Conservation (phyloP, 2,329 filamentous ascomycete genomes). For the Sporothrix inflata region DNA sequence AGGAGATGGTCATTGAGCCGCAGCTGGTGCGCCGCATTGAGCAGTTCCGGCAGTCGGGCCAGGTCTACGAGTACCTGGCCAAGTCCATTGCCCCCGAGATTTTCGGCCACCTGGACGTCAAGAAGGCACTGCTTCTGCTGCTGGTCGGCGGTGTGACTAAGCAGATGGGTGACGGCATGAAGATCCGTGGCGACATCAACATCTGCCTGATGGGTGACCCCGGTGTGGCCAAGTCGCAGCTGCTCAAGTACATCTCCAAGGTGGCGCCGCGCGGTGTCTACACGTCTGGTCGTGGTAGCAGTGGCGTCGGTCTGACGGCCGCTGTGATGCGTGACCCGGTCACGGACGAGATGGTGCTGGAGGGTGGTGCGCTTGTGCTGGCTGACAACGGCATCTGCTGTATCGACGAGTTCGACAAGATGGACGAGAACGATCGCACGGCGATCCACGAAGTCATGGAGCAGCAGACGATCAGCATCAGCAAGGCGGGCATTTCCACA, state of each 20-base stretch:
- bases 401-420: constrained; percentile 88
- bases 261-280: constrained; percentile 91
- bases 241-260: constrained; percentile 98
- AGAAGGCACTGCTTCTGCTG: constrained; percentile 94
- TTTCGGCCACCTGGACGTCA: constrained; percentile 93
- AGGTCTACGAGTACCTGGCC: constrained; percentile 93
- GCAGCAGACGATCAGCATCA: constrained; percentile 84
- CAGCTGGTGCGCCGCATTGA: constrained; percentile 82
- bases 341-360: constrained; percentile 82
- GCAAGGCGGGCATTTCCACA: constrained; percentile 70
- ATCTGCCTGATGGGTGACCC: constrained; percentile 99
- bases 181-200: constrained; percentile 98
- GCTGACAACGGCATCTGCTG: constrained; percentile 85
- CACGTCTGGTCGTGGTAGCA: constrained; percentile 79
- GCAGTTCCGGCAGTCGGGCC: constrained; percentile 79
- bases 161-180: constrained; percentile 97
- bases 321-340: constrained; percentile 84
- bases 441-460: constrained; percentile 90
- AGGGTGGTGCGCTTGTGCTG: constrained; percentile 77
- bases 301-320: constrained; percentile 79
- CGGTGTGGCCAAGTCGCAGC: constrained; percentile 98
- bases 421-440: constrained; percentile 81
- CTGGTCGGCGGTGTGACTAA: constrained; percentile 96
- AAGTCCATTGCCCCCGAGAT: constrained; percentile 98
- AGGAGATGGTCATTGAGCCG: constrained; percentile 83